Base-by-base conservation (phyloP, 208 protist species). In the Leishmania turanica region DNA sequence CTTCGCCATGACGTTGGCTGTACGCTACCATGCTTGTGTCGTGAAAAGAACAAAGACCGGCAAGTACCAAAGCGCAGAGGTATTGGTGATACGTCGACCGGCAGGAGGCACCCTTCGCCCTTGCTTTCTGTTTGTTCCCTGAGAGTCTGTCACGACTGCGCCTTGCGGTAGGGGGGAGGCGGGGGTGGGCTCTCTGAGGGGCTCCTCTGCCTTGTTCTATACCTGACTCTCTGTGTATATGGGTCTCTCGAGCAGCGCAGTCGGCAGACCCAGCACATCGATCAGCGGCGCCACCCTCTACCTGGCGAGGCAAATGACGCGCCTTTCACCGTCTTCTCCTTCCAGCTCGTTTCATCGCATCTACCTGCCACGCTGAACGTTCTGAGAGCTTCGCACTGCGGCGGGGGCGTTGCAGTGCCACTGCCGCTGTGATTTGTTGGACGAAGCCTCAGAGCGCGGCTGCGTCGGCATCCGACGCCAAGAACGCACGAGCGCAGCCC, bases 321-420 rank as follows among this genome's bases (percentile, higher is more conserved):
- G 15, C 17, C 15, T 6, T 68, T 3, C 4, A 40, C 62, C 31
- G 11, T 40, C 62, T 40, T 15, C 31, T 37, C 11, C 34, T 11
- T 74, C 80, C 49, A 34, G 64, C 47, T 62, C 2, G 24, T 47
- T 65, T 56, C 53, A 2, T 27, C 49, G 17, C 51, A 54, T 54
- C 15, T 13, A 21, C 15, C 81, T 1, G 70, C 75, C 9, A 68
- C 88, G n/a, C n/a, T 93, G 40, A 64, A 31, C 4, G n/a, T 49
- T 47, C 62, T 95, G 64, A 81, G 87, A 45, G 31, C 45, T 27
- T 60, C 66, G 0, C 89, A 92, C 74, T 83, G 85, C 9, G 62
- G 47, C 54, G 77, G 81, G 71, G 88, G 88, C 31, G 47, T 60
- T 2, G 75, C 90, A 2, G 90, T 87, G 7, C 68, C 51, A 0